A percentile compares a stretch with the other conserved stretches of the same genome.
Conservation (phyloP, 2,329 filamentous ascomycete species). For the Ustulina deusta region DNA sequence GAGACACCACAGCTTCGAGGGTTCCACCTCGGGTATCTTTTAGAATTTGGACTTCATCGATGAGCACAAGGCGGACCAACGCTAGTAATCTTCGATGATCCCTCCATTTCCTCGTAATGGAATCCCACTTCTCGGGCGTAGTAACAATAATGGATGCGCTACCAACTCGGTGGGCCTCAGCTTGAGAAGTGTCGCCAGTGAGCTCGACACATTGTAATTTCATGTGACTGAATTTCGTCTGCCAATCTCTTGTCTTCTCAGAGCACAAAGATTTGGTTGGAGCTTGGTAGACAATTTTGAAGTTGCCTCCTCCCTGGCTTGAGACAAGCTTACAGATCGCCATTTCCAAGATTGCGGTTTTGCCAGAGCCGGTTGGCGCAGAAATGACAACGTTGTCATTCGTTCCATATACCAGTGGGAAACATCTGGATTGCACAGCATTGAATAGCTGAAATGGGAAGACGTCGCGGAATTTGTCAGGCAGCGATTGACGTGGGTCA, state of each 20-base stretch:
- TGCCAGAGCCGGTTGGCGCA: slow-evolving; percentile 86
- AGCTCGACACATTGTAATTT: slow-evolving; percentile 79
- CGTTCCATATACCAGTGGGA: slow-evolving; percentile 72
- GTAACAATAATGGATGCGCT: slow-evolving; percentile 85
- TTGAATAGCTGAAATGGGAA: slow-evolving; percentile 85
- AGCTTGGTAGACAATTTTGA: slow-evolving; percentile 87
- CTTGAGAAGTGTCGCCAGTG: slow-evolving; percentile 81
- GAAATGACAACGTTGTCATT: slow-evolving; percentile 83
- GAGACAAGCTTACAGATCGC: slow-evolving; percentile 80
- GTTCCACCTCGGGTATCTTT: slow-evolving; percentile 84
- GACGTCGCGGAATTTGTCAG: slow-evolving; percentile 75
- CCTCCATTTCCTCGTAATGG: slow-evolving; percentile 87
- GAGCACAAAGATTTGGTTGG: slow-evolving; percentile 86
- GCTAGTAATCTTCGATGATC: slow-evolving; percentile 82
- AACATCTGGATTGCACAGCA: slow-evolving; percentile 84
- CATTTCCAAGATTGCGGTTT: slow-evolving; percentile 84
- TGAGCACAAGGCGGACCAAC: slow-evolving; percentile 82
- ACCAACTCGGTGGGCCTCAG: slow-evolving; percentile 75
- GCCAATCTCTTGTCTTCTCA: slow-evolving; percentile 82
- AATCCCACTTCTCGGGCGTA: slow-evolving; percentile 93
- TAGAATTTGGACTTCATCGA: slow-evolving; percentile 89
- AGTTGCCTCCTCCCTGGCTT: slow-evolving; percentile 66
- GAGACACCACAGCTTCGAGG: slow-evolving; percentile 84
- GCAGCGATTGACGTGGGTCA: slow-evolving; percentile 64
- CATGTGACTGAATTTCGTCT: slow-evolving; percentile 75